phyloP scores from a whole-genome alignment of 2,329 filamentous ascomycete species.

The Reticulascus tulasneorum region DNA sequence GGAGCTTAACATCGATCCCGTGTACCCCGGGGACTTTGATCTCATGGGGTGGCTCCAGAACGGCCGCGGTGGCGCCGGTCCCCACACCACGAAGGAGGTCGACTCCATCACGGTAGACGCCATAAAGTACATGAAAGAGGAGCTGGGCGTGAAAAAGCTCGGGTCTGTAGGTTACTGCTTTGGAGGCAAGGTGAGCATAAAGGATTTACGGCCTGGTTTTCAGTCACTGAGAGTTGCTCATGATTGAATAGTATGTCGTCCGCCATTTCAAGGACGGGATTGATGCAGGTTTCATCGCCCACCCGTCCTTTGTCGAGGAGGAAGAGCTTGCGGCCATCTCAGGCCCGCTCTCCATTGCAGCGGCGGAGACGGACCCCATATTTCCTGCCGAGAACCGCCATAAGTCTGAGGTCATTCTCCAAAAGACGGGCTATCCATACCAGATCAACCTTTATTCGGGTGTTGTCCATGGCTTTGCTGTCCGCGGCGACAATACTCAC shows the following conservation, averaged over 20 bases:
- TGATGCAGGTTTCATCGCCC: constrained; percentile 68
- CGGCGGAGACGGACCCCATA: constrained; percentile 60
- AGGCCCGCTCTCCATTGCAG: constrained; percentile 66
- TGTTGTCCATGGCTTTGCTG: constrained; percentile 71
- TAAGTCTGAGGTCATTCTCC: constrained; percentile 60
- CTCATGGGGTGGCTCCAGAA: constrained; percentile 29
- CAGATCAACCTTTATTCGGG: constrained; percentile 74
- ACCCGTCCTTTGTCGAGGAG: constrained; percentile 70
- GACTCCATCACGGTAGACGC: constrained; percentile 29
- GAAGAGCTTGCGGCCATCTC: constrained; percentile 62
- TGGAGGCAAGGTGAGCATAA: constrained; percentile 57
- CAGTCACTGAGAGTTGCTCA: background rate
- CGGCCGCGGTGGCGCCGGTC: constrained; percentile 45
- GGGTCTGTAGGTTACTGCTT: constrained; percentile 72
- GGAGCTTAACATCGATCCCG: constrained; percentile 46
- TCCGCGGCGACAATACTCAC: constrained; percentile 60
- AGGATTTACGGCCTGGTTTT: background rate
- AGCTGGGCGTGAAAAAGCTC: constrained; percentile 54
- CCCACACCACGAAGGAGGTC: constrained; percentile 27
- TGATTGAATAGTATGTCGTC: constrained; percentile 55
- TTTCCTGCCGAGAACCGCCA: constrained; percentile 62
- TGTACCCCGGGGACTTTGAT: constrained; percentile 19
- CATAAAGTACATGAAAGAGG: constrained; percentile 54
- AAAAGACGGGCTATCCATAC: constrained; percentile 55
- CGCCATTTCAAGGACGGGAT: constrained; percentile 63